Conservation (phyloP, 1,139 yeast species). For the Sugiyamaella neomexicana region DNA sequence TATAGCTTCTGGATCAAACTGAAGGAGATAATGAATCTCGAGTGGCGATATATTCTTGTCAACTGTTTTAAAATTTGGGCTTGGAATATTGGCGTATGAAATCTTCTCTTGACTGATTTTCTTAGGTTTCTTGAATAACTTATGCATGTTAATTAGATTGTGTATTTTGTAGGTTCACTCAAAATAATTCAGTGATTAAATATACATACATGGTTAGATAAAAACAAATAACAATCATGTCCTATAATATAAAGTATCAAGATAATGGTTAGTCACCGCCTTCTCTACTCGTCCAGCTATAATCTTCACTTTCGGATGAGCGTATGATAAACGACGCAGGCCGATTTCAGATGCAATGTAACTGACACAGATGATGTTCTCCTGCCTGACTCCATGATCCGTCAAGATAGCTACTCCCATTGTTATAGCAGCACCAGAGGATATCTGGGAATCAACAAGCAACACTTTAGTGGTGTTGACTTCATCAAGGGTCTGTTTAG, state of each 20-base stretch:
- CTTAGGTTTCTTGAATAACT: too few relatives aligned
- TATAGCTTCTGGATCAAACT: too few relatives aligned
- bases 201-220: neutral
- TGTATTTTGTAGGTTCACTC: too few relatives aligned
- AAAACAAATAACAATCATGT: constrained; percentile 40
- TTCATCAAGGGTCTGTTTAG: constrained; percentile 21
- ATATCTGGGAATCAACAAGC: constrained; percentile 81
- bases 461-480: constrained; percentile 50
- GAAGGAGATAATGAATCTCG: too few relatives aligned
- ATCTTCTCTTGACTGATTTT: too few relatives aligned
- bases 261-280: constrained; percentile 51
- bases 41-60: too few relatives aligned
- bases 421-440: constrained; percentile 90
- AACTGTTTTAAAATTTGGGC: too few relatives aligned
- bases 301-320: constrained; percentile 66
- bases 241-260: constrained; percentile 81
- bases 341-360: constrained; percentile 83
- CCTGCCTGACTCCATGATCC: constrained; percentile 71
- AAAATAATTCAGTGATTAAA: neutral
- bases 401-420: constrained; percentile 89
- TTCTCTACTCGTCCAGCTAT: constrained; percentile 64
- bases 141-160: too few relatives aligned
- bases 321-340: constrained; percentile 68
- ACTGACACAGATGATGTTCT: constrained; percentile 66
- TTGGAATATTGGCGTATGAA: too few relatives aligned